phyloP scores from a whole-genome alignment of 164 flowering plant species.

The Pachysandra terminalis region DNA sequence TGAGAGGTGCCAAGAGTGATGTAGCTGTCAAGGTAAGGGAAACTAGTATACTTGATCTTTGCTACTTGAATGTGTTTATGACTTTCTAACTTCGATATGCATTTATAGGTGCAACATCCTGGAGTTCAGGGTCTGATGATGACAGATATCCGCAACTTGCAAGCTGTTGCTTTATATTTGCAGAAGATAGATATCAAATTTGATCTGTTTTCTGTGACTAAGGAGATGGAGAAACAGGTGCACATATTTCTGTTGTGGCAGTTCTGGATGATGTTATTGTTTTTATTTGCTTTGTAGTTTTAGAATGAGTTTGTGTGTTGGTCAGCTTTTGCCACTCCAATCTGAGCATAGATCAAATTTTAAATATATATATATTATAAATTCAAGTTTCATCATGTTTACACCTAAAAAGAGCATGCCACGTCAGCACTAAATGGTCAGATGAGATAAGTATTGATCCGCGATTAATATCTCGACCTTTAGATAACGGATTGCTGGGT shows the following conservation, averaged over 20 bases:
- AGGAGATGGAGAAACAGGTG: slow-evolving; percentile 98
- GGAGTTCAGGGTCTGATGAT: slow-evolving; percentile 89
- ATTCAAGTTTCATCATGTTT: too few species aligned
- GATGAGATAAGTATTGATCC: too few species aligned
- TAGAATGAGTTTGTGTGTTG: not conserved
- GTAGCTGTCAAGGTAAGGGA: slow-evolving; percentile 86
- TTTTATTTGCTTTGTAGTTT: not conserved
- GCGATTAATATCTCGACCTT: too few species aligned
- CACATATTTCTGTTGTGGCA: not conserved
- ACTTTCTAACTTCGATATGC: slow-evolving; percentile 15
- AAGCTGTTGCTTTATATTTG: slow-evolving; percentile 87
- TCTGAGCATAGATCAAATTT: too few species aligned
- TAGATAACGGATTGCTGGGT: too few species aligned
- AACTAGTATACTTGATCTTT: slow-evolving; percentile 4
- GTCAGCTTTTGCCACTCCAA: not conserved
- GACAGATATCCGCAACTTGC: slow-evolving; percentile 89
- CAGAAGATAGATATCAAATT: slow-evolving; percentile 90
- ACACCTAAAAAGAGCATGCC: too few species aligned
- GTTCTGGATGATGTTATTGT: not conserved
- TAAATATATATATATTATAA: too few species aligned
- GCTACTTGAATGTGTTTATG: not conserved
- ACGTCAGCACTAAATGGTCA: too few species aligned
- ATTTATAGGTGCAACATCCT: slow-evolving; percentile 92
- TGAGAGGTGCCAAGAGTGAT: slow-evolving; percentile 70
- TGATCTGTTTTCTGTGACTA: slow-evolving; percentile 81